Conservation (phyloP, 768 basidiomycete genomes). For the Hysterangium stoloniferum region DNA sequence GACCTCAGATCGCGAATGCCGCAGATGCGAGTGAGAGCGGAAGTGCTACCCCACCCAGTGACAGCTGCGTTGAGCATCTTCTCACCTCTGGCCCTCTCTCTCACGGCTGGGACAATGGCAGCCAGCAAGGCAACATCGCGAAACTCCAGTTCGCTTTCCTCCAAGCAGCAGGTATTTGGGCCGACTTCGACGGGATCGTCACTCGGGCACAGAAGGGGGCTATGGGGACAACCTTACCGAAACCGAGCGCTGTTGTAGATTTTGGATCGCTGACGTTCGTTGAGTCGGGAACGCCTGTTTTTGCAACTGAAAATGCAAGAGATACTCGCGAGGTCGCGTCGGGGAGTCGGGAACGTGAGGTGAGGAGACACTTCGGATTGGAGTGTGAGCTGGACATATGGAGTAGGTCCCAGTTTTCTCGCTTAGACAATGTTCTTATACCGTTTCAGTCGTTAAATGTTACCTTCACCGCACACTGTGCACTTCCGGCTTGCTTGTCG, state of each 20-base stretch:
- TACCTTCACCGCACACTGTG: constrained; percentile 28
- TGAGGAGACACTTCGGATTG: constrained; percentile 18
- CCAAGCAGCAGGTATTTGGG: constrained; percentile 21
- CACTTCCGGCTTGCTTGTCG: constrained; percentile 35
- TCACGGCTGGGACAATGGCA: neutral
- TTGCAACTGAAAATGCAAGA: constrained; percentile 20
- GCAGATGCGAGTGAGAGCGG: neutral
- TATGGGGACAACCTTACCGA: neutral
- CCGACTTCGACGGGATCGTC: constrained; percentile 22
- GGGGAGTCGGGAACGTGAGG: constrained; percentile 13
- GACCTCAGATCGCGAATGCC: neutral
- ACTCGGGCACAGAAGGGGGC: constrained; percentile 21
- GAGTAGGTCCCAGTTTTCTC: constrained; percentile 23
- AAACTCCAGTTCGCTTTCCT: constrained; percentile 28
- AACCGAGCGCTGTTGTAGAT: constrained; percentile 31
- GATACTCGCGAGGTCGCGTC: constrained; percentile 25
- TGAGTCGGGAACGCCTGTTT: constrained; percentile 15
- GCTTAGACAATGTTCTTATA: neutral
- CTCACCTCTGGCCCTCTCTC: neutral
- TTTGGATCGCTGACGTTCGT: constrained; percentile 33
- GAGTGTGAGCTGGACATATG: constrained; percentile 27
- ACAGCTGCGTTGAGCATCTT: no score
- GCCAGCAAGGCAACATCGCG: constrained; percentile 2
- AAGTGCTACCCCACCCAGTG: no score
- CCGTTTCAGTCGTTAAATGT: constrained; percentile 28